These are phyloP conservation scores for Ceratocystis destructans DNA, from an alignment of 2,329 filamentous ascomycete species.

Conservation along the genomic window DNA sequence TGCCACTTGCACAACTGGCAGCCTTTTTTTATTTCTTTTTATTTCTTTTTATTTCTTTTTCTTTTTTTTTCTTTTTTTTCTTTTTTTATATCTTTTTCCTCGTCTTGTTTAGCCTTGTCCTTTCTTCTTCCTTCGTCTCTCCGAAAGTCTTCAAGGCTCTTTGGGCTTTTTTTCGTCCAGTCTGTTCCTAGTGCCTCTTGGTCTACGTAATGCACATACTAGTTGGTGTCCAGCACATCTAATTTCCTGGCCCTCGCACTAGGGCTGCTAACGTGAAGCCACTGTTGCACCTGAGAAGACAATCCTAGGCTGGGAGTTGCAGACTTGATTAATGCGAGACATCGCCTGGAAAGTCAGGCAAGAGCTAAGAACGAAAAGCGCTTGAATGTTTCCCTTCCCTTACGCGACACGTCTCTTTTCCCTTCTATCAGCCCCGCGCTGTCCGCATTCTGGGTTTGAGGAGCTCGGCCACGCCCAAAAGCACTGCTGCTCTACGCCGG, in stretches of 20 bases:
- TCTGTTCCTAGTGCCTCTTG: background rate
- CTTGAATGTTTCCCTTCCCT: background rate
- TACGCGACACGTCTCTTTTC: background rate
- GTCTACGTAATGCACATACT: background rate
- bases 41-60: too few relatives aligned
- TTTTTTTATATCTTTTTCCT: too few relatives aligned
- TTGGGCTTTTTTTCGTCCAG: background rate
- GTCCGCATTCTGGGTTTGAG: background rate
- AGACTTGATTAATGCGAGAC: background rate
- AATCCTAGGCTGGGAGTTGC: background rate
- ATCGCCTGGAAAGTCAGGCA: background rate
- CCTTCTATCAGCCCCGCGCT: background rate
- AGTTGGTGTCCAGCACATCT: background rate
- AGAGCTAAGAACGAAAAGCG: background rate
- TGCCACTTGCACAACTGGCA: too few relatives aligned
- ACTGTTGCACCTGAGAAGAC: background rate
- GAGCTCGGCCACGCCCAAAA: background rate
- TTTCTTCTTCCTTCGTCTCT: background rate
- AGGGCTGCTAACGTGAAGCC: background rate
- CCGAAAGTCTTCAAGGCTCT: background rate
- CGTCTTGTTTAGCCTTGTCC: too few relatives aligned
- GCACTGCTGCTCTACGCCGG: too few relatives aligned
- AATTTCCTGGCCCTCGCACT: background rate
- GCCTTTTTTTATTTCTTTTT: too few relatives aligned
- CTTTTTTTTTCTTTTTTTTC: too few relatives aligned